phyloP scores from a whole-genome alignment of 371 early-diverging fungal species.

The Syncephalastrum sp. region DNA sequence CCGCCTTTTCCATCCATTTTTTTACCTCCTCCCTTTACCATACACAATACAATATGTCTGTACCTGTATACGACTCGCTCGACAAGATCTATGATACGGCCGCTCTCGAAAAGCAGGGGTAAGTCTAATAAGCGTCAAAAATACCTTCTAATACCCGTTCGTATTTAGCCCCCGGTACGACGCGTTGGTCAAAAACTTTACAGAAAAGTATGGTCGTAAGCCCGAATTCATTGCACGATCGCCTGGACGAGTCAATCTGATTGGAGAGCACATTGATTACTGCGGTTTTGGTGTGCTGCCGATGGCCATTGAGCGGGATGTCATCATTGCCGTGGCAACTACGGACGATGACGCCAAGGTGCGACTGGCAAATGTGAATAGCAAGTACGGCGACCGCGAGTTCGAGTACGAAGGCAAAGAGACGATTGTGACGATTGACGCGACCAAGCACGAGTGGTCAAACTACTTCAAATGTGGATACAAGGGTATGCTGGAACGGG shows the following conservation, averaged over 20 bases:
- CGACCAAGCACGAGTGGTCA: conserved; percentile 70
- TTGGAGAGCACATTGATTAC: conserved; percentile 97
- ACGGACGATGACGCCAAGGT: conserved; percentile 49
- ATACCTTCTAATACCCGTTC: neutral
- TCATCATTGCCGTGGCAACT: conserved; percentile 71
- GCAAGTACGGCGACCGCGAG: conserved; percentile 60
- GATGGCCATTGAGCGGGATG: conserved; percentile 93
- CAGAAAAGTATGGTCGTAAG: conserved; percentile 53
- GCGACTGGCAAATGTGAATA: conserved; percentile 62
- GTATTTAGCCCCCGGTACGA: conserved; percentile 55
- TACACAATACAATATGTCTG: conserved; percentile 21
- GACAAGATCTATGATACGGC: conserved; percentile 39
- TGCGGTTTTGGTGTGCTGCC: conserved; percentile 93
- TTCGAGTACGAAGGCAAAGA: conserved; percentile 59
- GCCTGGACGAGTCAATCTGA: conserved; percentile 94
- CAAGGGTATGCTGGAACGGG: conserved; percentile 73
- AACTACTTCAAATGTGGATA: conserved; percentile 90
- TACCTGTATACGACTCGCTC: conserved; percentile 38
- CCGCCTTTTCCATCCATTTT: conserved; percentile 6
- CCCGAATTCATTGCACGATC: conserved; percentile 86
- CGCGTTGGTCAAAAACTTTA: conserved; percentile 55
- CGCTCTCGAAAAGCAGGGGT: conserved; percentile 41
- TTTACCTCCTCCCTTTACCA: conserved; percentile 8
- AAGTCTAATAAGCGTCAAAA: conserved; percentile 4
- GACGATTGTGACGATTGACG: conserved; percentile 69